Evolutionary conservation across 805 yeast species (phyloP).

Genomic region (Candida orba): DNA sequence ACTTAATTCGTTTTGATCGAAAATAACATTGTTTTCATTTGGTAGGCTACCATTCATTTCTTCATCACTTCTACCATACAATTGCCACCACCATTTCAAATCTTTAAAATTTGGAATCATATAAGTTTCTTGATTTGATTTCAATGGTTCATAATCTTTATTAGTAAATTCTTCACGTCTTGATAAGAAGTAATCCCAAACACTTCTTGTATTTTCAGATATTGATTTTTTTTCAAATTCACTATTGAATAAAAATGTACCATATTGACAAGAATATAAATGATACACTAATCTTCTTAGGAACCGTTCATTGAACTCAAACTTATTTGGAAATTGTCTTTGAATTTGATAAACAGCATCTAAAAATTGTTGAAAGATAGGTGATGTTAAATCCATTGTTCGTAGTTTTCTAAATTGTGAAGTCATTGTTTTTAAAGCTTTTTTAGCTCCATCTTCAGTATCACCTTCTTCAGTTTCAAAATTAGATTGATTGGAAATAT

Average conservation of each 20-base stretch:
- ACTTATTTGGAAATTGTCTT: slow-evolving; percentile 60
- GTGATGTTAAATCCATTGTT: slow-evolving; percentile 63
- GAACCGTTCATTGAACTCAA: slow-evolving; percentile 87
- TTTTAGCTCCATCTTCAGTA: slow-evolving; percentile 37
- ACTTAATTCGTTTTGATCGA: slow-evolving; percentile 2
- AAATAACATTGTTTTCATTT: background rate
- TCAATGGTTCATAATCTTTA: slow-evolving; percentile 29
- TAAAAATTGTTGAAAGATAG: slow-evolving; percentile 88
- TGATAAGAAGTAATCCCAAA: slow-evolving; percentile 90
- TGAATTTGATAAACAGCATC: slow-evolving; percentile 81
- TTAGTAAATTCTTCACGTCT: slow-evolving; percentile 65
- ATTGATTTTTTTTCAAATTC: slow-evolving; percentile 55
- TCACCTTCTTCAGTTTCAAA: slow-evolving; percentile 42
- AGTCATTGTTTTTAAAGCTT: slow-evolving; percentile 41
- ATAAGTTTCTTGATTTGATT: slow-evolving; percentile 22
- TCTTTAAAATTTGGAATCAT: slow-evolving; percentile 55
- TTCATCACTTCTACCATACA: slow-evolving; percentile 68
- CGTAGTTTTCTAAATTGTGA: slow-evolving; percentile 42
- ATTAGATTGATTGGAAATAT: slow-evolving; percentile 33
- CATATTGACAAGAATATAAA: slow-evolving; percentile 89
- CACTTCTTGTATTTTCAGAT: slow-evolving; percentile 58
- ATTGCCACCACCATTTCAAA: slow-evolving; percentile 85
- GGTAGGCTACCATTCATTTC: slow-evolving; percentile 42
- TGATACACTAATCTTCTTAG: slow-evolving; percentile 81
- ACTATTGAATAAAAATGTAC: slow-evolving; percentile 73